Evolutionary conservation across 495 filamentous ascomycete genomes (phyloP).

Genomic region (Ascobolus immersus): DNA sequence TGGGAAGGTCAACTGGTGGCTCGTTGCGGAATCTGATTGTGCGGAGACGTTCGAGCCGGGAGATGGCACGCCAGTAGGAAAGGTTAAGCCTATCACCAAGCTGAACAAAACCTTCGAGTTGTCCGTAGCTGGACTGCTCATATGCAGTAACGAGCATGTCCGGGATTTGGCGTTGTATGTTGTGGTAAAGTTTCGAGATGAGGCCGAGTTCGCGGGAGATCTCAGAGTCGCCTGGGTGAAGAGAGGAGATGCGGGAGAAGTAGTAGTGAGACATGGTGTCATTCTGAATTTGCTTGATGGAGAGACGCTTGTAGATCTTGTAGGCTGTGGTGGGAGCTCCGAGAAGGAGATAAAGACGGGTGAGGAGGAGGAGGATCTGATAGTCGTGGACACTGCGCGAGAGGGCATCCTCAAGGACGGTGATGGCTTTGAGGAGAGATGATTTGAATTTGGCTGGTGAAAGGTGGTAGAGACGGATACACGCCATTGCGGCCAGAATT

Average conservation of each 20-base stretch:
- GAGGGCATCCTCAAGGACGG: conserved; percentile 26
- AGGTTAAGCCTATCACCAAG: conserved; percentile 13
- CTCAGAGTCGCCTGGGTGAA: conserved; percentile 15
- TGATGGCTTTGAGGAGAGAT: conserved; percentile 26
- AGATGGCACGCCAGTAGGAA: conserved; percentile 16
- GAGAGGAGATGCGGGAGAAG: conserved; percentile 30
- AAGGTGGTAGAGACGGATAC: conserved; percentile 21
- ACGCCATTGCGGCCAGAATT: conserved; percentile 29
- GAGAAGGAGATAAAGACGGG: conserved; percentile 28
- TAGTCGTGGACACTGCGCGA: conserved; percentile 31
- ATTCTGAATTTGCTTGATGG: conserved; percentile 35
- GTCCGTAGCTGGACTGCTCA: conserved; percentile 16
- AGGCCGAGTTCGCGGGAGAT: conserved; percentile 7
- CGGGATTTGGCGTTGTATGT: conserved; percentile 3
- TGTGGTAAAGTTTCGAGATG: too few relatives aligned
- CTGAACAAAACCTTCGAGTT: conserved; percentile 17
- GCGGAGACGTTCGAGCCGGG: conserved; percentile 14
- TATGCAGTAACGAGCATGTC: conserved; percentile 17
- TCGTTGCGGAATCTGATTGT: conserved; percentile 9
- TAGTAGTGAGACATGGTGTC: conserved; percentile 33
- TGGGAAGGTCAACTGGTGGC: too few relatives aligned
- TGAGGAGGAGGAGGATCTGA: conserved; percentile 28
- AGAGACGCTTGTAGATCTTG: conserved; percentile 25
- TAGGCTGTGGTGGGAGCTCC: conserved; percentile 29
- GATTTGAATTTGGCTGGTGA: conserved; percentile 12